Base-by-base conservation (phyloP, 164 flowering plant species). In the Annona cherimola region DNA sequence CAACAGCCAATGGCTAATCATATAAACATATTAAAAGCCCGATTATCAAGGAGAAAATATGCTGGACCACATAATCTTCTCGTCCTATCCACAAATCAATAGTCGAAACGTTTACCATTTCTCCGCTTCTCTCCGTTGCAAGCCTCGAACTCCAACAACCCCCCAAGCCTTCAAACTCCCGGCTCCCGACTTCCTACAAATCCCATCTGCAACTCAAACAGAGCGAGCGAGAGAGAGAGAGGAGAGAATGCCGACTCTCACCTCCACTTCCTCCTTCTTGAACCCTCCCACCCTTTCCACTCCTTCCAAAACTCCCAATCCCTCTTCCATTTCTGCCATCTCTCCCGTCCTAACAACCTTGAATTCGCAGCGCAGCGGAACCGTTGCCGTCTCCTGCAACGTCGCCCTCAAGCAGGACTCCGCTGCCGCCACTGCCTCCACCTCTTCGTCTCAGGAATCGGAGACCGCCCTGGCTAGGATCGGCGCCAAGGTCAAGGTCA, bases 401-500 rank as follows among this genome's bases (percentile, higher is more conserved):
- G 71, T 74, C 35, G 76, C 76, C 16, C 26, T 74, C 19, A 68
- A 61, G 46, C 14, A 66, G 5, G 76, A 74, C 41, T 40, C 62
- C 2, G 20, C 65, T 19, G 43, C 71, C 44, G 14, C 75, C 5
- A 20, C 26, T 9, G 14, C 57, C 57, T 42, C 69, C 11, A 8
- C 74, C 44, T 18, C 63, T 3, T 6, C 57, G 14, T 50, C 57
- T 0, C 57, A 50, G 57, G 57, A 50, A 5, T 55, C 64, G 26
- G 76, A 61, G n/a, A 71, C 60, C 26, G 43, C 42, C 62, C 60
- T 1, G 6, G 69, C 69, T 16, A 86, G 76, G 76, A 68, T 91
- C 18, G 98, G 98, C 44, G 79, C 88, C 45, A 86, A 84, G 82
- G 88, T 94, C 69, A 79, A 86, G 85, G 94, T 91, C 55, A 94